Evolutionary conservation across 495 filamentous ascomycete species (phyloP).

Genomic region (Penicilliopsis zonata): DNA sequence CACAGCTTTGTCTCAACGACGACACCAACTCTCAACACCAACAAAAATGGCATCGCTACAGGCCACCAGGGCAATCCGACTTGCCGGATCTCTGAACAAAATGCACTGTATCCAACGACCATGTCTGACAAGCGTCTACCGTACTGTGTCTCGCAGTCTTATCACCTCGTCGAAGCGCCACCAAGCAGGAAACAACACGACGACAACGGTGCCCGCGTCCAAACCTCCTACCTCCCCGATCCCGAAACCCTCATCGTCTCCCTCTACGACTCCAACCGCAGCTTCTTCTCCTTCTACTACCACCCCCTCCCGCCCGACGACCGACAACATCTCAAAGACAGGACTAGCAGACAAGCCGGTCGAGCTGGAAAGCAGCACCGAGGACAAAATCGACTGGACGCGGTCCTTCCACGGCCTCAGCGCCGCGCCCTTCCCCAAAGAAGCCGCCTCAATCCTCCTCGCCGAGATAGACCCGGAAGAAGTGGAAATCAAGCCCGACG

Average conservation of each 20-base stretch:
- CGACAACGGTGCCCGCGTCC: constrained; percentile 3
- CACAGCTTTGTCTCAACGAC: too few relatives aligned
- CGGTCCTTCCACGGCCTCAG: constrained; percentile 85
- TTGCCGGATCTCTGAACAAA: too few relatives aligned
- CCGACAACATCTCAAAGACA: constrained; percentile 36
- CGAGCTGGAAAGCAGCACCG: constrained; percentile 26
- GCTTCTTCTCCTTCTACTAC: constrained; percentile 14
- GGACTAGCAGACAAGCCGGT: constrained; percentile 41
- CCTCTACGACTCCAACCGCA: constrained; percentile 8
- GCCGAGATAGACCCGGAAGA: constrained; percentile 56
- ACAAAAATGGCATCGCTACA: too few relatives aligned
- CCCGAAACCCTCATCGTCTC: constrained; percentile 11
- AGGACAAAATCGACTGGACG: constrained; percentile 74
- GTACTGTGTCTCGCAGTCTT: too few relatives aligned
- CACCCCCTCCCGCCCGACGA: constrained; percentile 24
- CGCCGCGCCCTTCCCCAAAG: constrained; percentile 59
- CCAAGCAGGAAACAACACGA: constrained; percentile 2
- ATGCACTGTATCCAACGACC: too few relatives aligned
- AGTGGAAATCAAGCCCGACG: constrained; percentile 93
- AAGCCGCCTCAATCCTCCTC: constrained; percentile 61
- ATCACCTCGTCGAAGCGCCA: too few relatives aligned
- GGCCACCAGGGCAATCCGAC: too few relatives aligned
- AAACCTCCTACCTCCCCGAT: constrained; percentile 1
- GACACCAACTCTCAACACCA: too few relatives aligned
- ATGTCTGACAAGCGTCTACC: too few relatives aligned